Conservation (phyloP, 176 grass and related monocot genomes). For the Oryza longistaminata region DNA sequence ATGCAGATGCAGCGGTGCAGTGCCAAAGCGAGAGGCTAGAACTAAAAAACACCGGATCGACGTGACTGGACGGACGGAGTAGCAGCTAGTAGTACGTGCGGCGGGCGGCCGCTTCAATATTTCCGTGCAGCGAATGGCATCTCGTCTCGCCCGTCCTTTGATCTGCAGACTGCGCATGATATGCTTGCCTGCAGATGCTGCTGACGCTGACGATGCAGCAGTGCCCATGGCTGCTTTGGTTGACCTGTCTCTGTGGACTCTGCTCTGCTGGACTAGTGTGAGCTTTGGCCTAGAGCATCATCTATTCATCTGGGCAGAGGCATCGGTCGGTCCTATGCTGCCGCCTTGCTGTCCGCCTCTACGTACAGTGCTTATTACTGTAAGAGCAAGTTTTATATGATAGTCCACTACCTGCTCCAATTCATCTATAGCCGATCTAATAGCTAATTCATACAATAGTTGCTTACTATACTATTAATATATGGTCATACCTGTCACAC, state of each 20-base stretch:
- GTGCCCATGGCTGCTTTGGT: background rate
- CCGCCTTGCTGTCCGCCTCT: background rate
- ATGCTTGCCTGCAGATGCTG: too few relatives aligned
- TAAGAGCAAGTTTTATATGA: too few relatives aligned
- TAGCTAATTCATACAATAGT: too few relatives aligned
- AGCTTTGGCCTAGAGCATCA: background rate
- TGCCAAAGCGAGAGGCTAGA: too few relatives aligned
- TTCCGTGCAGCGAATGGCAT: background rate
- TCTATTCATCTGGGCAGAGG: background rate
- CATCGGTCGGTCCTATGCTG: background rate
- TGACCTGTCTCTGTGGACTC: conserved; percentile 19
- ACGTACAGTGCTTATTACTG: background rate
- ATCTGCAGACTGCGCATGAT: too few relatives aligned
- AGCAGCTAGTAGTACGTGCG: background rate
- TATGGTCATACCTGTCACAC: too few relatives aligned
- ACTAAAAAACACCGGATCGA: background rate
- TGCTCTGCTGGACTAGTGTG: background rate
- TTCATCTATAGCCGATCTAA: too few relatives aligned
- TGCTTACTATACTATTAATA: too few relatives aligned
- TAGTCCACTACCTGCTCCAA: too few relatives aligned
- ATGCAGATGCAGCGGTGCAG: too few relatives aligned
- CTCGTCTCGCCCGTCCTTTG: background rate
- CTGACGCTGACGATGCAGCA: background rate
- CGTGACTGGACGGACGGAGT: conserved; percentile 32
- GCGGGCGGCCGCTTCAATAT: background rate